Percentiles rank a stretch among this genome's conserved stretches.
phyloP scores from a whole-genome alignment of 2,329 filamentous ascomycete species.

The Nannizziopsis arthrosporioides region DNA sequence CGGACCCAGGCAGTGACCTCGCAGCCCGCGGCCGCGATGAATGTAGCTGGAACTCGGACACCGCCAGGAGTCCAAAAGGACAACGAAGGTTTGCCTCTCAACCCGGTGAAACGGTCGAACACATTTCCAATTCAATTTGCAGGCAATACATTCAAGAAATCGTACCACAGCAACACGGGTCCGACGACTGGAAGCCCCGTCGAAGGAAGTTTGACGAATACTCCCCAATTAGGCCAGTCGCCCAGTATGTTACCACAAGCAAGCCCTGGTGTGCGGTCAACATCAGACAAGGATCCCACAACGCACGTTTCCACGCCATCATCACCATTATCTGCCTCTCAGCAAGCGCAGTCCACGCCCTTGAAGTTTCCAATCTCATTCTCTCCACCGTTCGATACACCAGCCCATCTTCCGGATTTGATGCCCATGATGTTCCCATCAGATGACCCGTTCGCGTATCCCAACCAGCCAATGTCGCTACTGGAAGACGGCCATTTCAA shows the following conservation, averaged over 20 bases:
- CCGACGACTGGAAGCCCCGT: slow-evolving; percentile 22
- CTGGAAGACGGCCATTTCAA: slow-evolving; percentile 35
- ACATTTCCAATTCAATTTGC: slow-evolving; percentile 30
- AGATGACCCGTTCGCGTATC: slow-evolving; percentile 41
- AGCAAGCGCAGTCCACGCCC: slow-evolving; percentile 11
- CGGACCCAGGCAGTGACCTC: slow-evolving; percentile 22
- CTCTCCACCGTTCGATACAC: slow-evolving; percentile 25
- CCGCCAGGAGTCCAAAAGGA: slow-evolving; percentile 16
- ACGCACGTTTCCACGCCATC: slow-evolving; percentile 13
- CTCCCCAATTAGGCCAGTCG: slow-evolving; percentile 3
- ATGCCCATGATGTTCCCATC: slow-evolving; percentile 43
- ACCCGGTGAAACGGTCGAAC: slow-evolving; percentile 26
- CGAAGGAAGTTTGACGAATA: slow-evolving; percentile 20
- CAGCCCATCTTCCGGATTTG: slow-evolving; percentile 34
- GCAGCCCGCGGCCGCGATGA: slow-evolving; percentile 7
- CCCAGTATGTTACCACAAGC: slow-evolving; percentile 7
- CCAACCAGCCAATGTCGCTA: slow-evolving; percentile 39
- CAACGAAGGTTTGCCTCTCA: slow-evolving; percentile 12
- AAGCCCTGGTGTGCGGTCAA: slow-evolving; percentile 4
- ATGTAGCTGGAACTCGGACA: slow-evolving; percentile 14
- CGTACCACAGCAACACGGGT: slow-evolving; percentile 14
- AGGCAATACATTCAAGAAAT: slow-evolving; percentile 17
- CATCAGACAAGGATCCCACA: slow-evolving; percentile 8
- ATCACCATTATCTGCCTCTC: slow-evolving; percentile 8
- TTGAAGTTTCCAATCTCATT: slow-evolving; percentile 18